Conservation (phyloP, 179 eudicot species). For the Patellifolia procumbens region DNA sequence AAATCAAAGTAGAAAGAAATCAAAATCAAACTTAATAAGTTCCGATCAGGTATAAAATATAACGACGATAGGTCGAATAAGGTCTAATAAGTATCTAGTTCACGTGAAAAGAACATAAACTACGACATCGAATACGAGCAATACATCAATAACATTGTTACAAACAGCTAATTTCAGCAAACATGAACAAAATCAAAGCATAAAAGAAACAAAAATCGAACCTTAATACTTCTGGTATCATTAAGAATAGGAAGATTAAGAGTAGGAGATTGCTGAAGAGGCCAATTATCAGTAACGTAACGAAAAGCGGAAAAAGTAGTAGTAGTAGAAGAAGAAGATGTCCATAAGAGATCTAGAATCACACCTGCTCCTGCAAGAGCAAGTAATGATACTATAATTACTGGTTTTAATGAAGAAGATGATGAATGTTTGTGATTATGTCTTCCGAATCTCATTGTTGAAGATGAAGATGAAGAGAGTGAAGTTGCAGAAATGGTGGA, state of each 20-base stretch:
- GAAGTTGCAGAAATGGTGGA: background rate
- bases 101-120: no score
- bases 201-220: background rate
- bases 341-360: slow-evolving; percentile 69
- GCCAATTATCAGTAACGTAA: slow-evolving; percentile 38
- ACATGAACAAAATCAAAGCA: background rate
- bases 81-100: no score
- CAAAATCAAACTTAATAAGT: no score
- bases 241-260: slow-evolving; percentile 22
- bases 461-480: background rate
- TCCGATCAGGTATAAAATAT: no score
- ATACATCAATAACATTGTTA: no score
- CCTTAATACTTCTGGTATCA: slow-evolving; percentile 21
- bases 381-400: slow-evolving; percentile 37
- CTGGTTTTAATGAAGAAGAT: slow-evolving; percentile 28
- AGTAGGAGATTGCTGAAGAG: slow-evolving; percentile 24
- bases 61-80: no score
- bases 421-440: slow-evolving; percentile 43
- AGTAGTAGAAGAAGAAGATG: slow-evolving; percentile 68
- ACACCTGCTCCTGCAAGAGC: slow-evolving; percentile 55
- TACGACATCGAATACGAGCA: no score
- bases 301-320: slow-evolving; percentile 38
- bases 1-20: no score
- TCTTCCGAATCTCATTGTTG: slow-evolving; percentile 43
- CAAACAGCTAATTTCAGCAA: no score